A percentile compares a stretch with the other conserved stretches of the same genome.
These are phyloP conservation scores for Helotiales sp. DNA, from an alignment of 2,329 filamentous ascomycete genomes.

Conservation along the genomic window DNA sequence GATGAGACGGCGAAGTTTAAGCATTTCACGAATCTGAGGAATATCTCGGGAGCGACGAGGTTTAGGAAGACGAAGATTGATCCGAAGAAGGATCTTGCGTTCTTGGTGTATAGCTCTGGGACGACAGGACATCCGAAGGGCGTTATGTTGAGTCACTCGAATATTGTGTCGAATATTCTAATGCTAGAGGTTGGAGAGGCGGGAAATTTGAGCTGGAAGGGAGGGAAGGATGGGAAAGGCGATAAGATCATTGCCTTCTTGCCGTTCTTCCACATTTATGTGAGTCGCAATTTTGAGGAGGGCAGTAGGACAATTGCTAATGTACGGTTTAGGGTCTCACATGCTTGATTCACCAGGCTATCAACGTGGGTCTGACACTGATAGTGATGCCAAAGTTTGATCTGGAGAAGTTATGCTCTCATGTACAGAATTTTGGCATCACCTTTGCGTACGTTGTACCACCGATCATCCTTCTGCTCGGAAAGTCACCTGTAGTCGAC, in stretches of 20 bases:
- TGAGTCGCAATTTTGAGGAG: slow-evolving; percentile 39
- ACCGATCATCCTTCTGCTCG: slow-evolving; percentile 76
- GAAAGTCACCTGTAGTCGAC: slow-evolving; percentile 74
- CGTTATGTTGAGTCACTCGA: slow-evolving; percentile 81
- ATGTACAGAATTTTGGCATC: slow-evolving; percentile 72
- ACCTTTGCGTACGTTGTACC: slow-evolving; percentile 83
- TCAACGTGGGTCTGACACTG: slow-evolving; percentile 65
- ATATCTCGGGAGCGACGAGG: slow-evolving; percentile 58
- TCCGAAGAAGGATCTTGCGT: slow-evolving; percentile 73
- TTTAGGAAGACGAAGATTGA: slow-evolving; percentile 63
- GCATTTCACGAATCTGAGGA: slow-evolving; percentile 72
- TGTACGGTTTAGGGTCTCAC: slow-evolving; percentile 56
- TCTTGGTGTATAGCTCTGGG: slow-evolving; percentile 84
- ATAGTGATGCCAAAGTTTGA: slow-evolving; percentile 81
- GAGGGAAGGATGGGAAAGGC: slow-evolving; percentile 58
- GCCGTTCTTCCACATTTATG: slow-evolving; percentile 92
- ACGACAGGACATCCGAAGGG: slow-evolving; percentile 92
- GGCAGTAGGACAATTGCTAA: background rate
- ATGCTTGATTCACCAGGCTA: slow-evolving; percentile 67
- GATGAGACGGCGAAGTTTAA: slow-evolving; percentile 60
- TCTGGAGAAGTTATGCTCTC: slow-evolving; percentile 72
- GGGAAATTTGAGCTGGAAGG: slow-evolving; percentile 55
- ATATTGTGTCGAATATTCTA: slow-evolving; percentile 74
- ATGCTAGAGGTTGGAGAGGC: slow-evolving; percentile 57
- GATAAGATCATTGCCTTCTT: slow-evolving; percentile 78